Evolutionary conservation across 2,329 filamentous ascomycete genomes (phyloP).

Genomic region (Cryphonectria radicalis): DNA sequence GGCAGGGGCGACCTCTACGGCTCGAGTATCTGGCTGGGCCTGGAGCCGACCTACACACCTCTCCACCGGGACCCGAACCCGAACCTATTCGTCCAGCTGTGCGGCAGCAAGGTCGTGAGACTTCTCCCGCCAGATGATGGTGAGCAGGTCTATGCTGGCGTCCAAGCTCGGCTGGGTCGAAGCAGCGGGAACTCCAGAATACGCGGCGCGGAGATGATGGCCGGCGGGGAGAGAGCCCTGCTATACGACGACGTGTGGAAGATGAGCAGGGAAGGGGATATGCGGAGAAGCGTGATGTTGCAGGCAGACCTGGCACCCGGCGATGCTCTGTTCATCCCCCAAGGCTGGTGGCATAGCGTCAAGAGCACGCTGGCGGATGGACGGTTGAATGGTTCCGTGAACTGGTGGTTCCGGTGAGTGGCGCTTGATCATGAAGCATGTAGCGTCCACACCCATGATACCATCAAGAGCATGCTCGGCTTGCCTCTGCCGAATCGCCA

Average conservation of each 20-base stretch:
- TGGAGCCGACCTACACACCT: slow-evolving; percentile 85
- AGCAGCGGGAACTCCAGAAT: slow-evolving; percentile 53
- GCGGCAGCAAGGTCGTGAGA: slow-evolving; percentile 73
- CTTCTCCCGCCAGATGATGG: slow-evolving; percentile 70
- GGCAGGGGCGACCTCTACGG: slow-evolving; percentile 86
- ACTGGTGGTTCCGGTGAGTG: slow-evolving; percentile 78
- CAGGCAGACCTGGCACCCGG: slow-evolving; percentile 65
- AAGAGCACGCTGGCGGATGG: slow-evolving; percentile 59
- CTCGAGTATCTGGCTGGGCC: slow-evolving; percentile 86
- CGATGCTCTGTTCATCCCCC: slow-evolving; percentile 78
- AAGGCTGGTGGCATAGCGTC: slow-evolving; percentile 87
- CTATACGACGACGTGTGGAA: slow-evolving; percentile 76
- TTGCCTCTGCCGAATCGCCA: not conserved
- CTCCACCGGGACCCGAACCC: slow-evolving; percentile 93
- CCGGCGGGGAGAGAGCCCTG: slow-evolving; percentile 68
- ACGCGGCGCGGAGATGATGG: slow-evolving; percentile 89
- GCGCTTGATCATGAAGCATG: not conserved
- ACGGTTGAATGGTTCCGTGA: slow-evolving; percentile 53
- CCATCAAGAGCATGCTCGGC: not conserved
- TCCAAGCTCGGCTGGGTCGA: slow-evolving; percentile 47
- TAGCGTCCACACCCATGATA: not conserved
- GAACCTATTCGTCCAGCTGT: slow-evolving; percentile 87
- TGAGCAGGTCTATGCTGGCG: slow-evolving; percentile 61
- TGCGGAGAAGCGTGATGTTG: slow-evolving; percentile 33
- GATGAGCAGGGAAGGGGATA: slow-evolving; percentile 30